These are phyloP conservation scores for Bimuria novae-zelandiae DNA, from an alignment of 2,329 filamentous ascomycete genomes.

Conservation along the genomic window DNA sequence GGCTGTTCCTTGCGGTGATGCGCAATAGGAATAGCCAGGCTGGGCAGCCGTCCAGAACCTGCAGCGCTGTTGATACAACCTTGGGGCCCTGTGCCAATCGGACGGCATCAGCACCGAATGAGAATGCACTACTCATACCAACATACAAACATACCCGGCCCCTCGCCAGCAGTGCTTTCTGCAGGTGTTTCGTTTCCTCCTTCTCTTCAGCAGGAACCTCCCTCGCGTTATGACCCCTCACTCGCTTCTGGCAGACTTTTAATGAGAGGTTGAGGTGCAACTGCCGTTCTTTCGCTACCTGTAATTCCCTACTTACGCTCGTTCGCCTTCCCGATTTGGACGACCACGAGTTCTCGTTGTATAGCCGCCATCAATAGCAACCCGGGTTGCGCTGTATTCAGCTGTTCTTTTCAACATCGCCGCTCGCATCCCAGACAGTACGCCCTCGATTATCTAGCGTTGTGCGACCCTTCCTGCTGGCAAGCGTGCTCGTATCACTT, in stretches of 20 bases:
- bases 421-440: constrained; percentile 18
- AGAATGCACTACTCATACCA: constrained; percentile 6
- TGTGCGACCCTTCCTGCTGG: constrained; percentile 28
- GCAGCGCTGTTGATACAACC: constrained; percentile 2
- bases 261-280: constrained; percentile 16
- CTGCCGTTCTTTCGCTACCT: constrained; percentile 22
- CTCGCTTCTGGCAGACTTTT: not conserved
- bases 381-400: constrained; percentile 16
- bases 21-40: not conserved
- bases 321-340: constrained; percentile 22
- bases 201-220: not conserved
- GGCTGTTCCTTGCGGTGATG: constrained; percentile 1
- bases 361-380: constrained; percentile 10
- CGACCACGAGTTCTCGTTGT: constrained; percentile 10
- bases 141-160: constrained; percentile 29
- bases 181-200: constrained; percentile 21
- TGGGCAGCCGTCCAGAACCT: not conserved
- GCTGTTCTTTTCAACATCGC: constrained; percentile 17
- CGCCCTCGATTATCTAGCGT: constrained; percentile 36
- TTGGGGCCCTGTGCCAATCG: constrained; percentile 3
- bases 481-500: constrained; percentile 37
- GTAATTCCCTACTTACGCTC: constrained; percentile 29
- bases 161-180: constrained; percentile 21
- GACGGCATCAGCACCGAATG: constrained; percentile 5
- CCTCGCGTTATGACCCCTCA: constrained; percentile 23